phyloP scores from a whole-genome alignment of 441 rosid species.

The Mallotus japonicus region DNA sequence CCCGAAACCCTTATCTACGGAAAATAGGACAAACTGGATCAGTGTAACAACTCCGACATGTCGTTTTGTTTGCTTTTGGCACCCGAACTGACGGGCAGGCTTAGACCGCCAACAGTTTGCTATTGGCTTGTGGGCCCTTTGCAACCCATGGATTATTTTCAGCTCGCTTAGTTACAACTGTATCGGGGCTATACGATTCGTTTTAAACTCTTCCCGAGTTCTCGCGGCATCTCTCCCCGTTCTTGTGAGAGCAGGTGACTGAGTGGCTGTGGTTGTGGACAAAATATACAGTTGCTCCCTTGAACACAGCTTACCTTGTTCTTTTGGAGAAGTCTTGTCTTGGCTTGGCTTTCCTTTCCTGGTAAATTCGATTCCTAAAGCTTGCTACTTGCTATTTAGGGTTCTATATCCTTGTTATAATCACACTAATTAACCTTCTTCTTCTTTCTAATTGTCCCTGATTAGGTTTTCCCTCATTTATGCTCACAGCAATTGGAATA shows the following conservation, averaged over 20 bases:
- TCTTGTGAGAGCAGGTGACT: no score
- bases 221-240: not conserved
- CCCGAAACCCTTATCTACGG: no score
- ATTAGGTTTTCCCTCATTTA: slow-evolving; percentile 9
- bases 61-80: no score
- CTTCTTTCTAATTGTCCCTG: not conserved
- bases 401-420: not conserved
- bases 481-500: no score
- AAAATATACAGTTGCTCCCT: not conserved
- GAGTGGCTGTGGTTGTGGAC: no score
- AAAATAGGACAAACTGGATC: no score
- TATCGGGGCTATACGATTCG: not conserved
- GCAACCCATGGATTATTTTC: no score
- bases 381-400: not conserved
- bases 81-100: no score
- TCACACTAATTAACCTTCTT: not conserved
- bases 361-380: slow-evolving; percentile 5
- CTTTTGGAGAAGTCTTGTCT: not conserved
- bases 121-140: no score
- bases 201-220: not conserved
- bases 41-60: no score
- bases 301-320: not conserved
- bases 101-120: no score
- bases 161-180: no score
- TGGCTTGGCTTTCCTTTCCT: slow-evolving; percentile 4